Percentiles rank a stretch among this genome's conserved stretches.
These are phyloP conservation scores for Mycena belliarum DNA, from an alignment of 768 basidiomycete species.

Conservation along the genomic window DNA sequence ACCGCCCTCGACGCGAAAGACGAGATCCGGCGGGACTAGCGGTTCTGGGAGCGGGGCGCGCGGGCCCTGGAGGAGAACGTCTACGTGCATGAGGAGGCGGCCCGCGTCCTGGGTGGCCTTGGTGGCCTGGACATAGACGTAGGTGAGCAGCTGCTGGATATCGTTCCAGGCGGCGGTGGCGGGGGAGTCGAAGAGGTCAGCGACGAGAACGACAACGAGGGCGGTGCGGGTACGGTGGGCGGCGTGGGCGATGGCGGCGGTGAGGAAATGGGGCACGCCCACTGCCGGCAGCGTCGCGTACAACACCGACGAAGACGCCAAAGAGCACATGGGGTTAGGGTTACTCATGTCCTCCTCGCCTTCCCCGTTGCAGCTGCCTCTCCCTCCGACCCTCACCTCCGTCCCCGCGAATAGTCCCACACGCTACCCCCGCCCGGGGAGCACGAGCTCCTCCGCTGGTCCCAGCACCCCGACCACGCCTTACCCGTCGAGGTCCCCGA, in stretches of 20 bases:
- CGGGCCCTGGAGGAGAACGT: constrained; percentile 70
- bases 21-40: constrained; percentile 46
- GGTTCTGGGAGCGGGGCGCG: constrained; percentile 45
- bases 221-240: constrained; percentile 45
- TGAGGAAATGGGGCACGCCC: constrained; percentile 56
- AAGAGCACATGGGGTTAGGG: neutral
- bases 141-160: constrained; percentile 77
- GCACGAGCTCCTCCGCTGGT: neutral
- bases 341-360: constrained; percentile 22
- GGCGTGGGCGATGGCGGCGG: constrained; percentile 53
- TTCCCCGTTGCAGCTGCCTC: constrained; percentile 28
- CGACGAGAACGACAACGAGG: constrained; percentile 67
- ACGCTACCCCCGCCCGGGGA: constrained; percentile 2
- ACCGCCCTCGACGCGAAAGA: constrained; percentile 54
- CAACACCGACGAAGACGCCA: constrained; percentile 40
- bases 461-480: neutral
- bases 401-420: constrained; percentile 17
- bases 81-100: constrained; percentile 74
- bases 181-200: constrained; percentile 55
- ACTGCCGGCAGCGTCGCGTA: constrained; percentile 56
- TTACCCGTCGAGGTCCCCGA: constrained; percentile 5
- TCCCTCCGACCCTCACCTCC: constrained; percentile 36
- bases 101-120: constrained; percentile 66
- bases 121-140: constrained; percentile 85
- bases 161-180: constrained; percentile 53